Conservation (phyloP, 331 rosid species). For the Malus hybrid region DNA sequence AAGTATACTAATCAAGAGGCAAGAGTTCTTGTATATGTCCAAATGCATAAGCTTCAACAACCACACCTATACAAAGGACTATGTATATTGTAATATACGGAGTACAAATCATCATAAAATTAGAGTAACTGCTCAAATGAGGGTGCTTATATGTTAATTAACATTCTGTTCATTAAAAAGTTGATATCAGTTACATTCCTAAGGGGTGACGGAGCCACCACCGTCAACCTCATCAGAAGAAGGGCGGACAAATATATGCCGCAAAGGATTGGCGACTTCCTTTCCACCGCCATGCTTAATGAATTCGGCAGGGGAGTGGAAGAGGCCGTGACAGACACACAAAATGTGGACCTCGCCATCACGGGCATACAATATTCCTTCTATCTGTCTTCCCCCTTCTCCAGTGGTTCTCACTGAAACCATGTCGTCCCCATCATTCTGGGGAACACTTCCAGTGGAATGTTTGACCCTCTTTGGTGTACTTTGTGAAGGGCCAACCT, state of each 20-base stretch:
- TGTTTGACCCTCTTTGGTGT: constrained; percentile 16
- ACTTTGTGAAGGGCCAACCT: not conserved
- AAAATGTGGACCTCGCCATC: constrained; percentile 38
- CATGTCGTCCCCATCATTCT: constrained; percentile 5
- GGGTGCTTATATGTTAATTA: not conserved
- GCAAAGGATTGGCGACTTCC: constrained; percentile 57
- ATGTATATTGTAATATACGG: too few relatives aligned
- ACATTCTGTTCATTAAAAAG: not conserved
- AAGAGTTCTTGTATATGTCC: not conserved
- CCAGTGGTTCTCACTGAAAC: constrained; percentile 53
- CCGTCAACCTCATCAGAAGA: constrained; percentile 16
- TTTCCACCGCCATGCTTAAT: constrained; percentile 61
- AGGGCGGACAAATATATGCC: constrained; percentile 43
- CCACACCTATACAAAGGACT: not conserved
- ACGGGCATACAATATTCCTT: constrained; percentile 60
- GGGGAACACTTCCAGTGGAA: not conserved
- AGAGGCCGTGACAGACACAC: constrained; percentile 75
- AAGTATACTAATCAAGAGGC: not conserved
- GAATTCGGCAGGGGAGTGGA: constrained; percentile 61
- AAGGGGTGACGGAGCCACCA: not conserved
- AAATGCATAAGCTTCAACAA: not conserved
- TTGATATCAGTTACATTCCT: not conserved
- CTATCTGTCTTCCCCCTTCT: constrained; percentile 41
- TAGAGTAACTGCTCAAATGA: not conserved
- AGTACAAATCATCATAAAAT: not conserved